phyloP scores from a whole-genome alignment of 352 stramenopile genomes.

The Phytophthora ramorum region DNA sequence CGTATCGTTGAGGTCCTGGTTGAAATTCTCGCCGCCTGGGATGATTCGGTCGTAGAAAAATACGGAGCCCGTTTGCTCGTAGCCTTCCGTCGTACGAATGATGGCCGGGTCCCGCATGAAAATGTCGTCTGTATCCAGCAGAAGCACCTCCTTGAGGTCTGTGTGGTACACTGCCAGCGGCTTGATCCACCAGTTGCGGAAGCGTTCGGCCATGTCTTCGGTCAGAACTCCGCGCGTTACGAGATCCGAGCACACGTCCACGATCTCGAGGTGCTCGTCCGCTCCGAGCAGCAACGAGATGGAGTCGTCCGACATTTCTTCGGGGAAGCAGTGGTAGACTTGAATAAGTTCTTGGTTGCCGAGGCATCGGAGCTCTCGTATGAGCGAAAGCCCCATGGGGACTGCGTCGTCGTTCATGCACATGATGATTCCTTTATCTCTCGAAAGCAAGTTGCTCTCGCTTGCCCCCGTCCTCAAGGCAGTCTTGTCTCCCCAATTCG shows the following conservation, averaged over 20 bases:
- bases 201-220: conserved; percentile 13
- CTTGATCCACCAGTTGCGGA: conserved; percentile 39
- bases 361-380: conserved; percentile 7
- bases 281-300: conserved; percentile 11
- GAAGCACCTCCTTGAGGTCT: conserved; percentile 8
- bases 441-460: neutral
- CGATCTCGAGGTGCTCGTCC: conserved; percentile 32
- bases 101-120: conserved; percentile 43
- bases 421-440: conserved; percentile 18
- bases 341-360: conserved; percentile 14
- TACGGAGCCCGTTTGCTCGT: conserved; percentile 46
- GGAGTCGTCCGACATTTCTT: conserved; percentile 30
- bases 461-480: neutral
- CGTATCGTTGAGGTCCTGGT: conserved; percentile 22
- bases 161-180: conserved; percentile 9
- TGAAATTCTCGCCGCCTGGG: conserved; percentile 24
- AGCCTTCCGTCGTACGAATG: conserved; percentile 40
- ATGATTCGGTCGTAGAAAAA: conserved; percentile 46
- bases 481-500: neutral
- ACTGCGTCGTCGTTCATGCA: conserved; percentile 10
- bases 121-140: conserved; percentile 8
- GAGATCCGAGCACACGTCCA: conserved; percentile 37
- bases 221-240: conserved; percentile 6
- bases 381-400: conserved; percentile 7
- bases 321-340: conserved; percentile 11